phyloP scores from a whole-genome alignment of 306 rosid species.

The Ormosia semicastrata region DNA sequence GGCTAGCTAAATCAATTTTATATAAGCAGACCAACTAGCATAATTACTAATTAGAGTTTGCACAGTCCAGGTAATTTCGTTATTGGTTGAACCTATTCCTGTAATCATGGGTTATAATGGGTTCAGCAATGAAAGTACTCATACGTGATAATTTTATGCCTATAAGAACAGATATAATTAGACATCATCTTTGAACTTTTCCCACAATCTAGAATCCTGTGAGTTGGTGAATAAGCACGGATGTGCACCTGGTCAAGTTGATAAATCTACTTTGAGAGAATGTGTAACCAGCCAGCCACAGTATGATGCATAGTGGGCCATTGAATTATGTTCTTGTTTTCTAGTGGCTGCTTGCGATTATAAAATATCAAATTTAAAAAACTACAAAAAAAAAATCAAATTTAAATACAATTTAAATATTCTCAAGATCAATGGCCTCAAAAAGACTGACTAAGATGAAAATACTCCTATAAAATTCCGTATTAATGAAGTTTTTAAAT shows the following conservation, averaged over 20 bases:
- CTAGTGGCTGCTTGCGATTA: background rate
- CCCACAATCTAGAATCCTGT: constrained; percentile 23
- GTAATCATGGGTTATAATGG: background rate
- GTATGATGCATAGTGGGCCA: background rate
- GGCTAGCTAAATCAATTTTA: too few species aligned
- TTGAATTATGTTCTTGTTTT: constrained; percentile 10
- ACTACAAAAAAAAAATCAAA: too few species aligned
- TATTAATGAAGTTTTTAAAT: background rate
- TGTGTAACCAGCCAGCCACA: background rate
- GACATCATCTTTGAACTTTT: constrained; percentile 17
- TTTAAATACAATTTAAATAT: background rate
- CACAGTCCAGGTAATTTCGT: background rate
- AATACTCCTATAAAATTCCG: background rate
- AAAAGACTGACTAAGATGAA: background rate
- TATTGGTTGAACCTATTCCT: background rate
- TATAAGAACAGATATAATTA: background rate
- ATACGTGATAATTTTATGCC: background rate
- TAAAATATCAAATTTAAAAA: background rate
- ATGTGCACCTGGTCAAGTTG: background rate
- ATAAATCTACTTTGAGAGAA: background rate
- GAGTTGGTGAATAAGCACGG: constrained; percentile 19
- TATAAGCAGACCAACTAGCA: too few species aligned
- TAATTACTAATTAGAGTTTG: too few species aligned
- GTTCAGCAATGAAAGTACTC: background rate
- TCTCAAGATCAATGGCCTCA: background rate